These are phyloP conservation scores for Penicillium thymicola DNA, from an alignment of 2,329 filamentous ascomycete species.

Conservation along the genomic window DNA sequence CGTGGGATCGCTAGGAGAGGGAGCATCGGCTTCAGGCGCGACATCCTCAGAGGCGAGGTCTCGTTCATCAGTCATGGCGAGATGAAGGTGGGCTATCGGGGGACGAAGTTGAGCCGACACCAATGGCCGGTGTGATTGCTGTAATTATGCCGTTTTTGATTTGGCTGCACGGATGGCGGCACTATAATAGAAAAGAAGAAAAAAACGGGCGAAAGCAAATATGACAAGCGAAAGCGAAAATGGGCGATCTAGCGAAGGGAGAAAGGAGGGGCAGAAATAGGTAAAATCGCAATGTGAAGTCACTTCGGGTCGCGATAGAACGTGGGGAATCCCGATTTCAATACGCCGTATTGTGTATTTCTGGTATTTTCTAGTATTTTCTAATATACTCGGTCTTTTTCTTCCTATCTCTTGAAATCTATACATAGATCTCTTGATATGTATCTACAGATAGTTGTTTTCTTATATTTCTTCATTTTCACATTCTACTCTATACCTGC, in stretches of 20 bases:
- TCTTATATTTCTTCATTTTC: not conserved
- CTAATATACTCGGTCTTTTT: not conserved
- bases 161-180: not conserved
- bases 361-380: not conserved
- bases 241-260: not conserved
- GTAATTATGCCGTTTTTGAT: conserved; percentile 10
- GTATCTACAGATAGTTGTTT: not conserved
- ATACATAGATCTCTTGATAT: not conserved
- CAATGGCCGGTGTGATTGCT: conserved; percentile 21
- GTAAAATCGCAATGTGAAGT: conserved; percentile 10
- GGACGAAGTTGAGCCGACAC: conserved; percentile 16
- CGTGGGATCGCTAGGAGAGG: conserved; percentile 43
- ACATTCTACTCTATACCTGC: not conserved
- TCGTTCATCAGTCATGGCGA: conserved; percentile 14
- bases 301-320: conserved; percentile 7
- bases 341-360: not conserved
- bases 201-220: not conserved
- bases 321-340: conserved; percentile 3
- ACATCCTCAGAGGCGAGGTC: conserved; percentile 13
- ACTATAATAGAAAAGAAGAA: not conserved
- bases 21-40: conserved; percentile 40
- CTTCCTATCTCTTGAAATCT: not conserved
- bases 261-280: conserved; percentile 10
- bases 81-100: not conserved
- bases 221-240: not conserved